Evolutionary conservation across 1,284 basidiomycete species (phyloP).

Genomic region (Sphaerobolus stellatus): DNA sequence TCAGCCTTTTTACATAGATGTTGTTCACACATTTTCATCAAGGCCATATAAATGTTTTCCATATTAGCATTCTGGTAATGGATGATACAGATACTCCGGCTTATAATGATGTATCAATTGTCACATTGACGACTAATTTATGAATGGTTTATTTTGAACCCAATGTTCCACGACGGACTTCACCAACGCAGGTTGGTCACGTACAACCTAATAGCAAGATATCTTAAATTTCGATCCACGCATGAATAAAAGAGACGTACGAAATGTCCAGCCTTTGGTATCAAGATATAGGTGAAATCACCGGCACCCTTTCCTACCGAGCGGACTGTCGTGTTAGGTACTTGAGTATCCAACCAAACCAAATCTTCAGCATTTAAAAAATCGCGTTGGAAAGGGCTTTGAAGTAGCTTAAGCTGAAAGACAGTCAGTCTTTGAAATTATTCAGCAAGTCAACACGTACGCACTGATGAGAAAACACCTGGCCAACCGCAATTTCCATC

Average conservation of each 20-base stretch:
- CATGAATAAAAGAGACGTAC: conserved; percentile 21
- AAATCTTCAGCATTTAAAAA: conserved; percentile 28
- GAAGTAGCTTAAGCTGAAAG: conserved; percentile 28
- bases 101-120: too few relatives aligned
- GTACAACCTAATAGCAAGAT: conserved; percentile 17
- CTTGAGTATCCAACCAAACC: conserved; percentile 25
- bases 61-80: too few relatives aligned
- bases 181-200: conserved; percentile 24
- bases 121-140: too few relatives aligned
- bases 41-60: too few relatives aligned
- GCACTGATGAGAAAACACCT: conserved; percentile 23
- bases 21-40: too few relatives aligned
- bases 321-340: conserved; percentile 26
- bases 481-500: conserved; percentile 35
- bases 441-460: background rate
- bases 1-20: too few relatives aligned
- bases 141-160: conserved; percentile 18
- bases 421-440: background rate
- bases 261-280: conserved; percentile 26
- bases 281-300: conserved; percentile 22
- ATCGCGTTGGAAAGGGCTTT: conserved; percentile 26
- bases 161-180: conserved; percentile 26
- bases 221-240: background rate
- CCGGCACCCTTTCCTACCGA: conserved; percentile 31
- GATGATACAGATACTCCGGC: too few relatives aligned